Base-by-base conservation (phyloP, 805 yeast species). In the Clavispora asparagi region DNA sequence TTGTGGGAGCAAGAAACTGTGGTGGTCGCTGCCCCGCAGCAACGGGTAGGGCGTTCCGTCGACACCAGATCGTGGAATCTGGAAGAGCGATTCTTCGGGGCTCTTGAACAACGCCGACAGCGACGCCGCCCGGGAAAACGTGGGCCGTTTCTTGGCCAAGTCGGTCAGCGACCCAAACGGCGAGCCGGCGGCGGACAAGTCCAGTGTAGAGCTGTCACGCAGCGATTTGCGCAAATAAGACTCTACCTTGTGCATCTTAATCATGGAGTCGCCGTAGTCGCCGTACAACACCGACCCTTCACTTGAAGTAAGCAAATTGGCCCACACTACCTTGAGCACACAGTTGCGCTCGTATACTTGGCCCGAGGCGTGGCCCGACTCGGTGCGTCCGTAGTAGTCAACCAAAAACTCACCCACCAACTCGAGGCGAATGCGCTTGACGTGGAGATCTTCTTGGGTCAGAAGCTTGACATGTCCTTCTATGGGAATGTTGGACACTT, bases 401-500 rank as follows among this genome's bases (percentile, higher is more conserved):
- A 75, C 58, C 31, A 64, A 60, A 55, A 67, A 70, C 40, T 71
- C 76, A 1, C 82, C 82, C 1, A 59, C 54, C 16, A 78, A 55
- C 14, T 59, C 58, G 39, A 78, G 59, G n/a, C 62, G 56, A 38
- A 78, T 59, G 36, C 58, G 57, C 39, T 63, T 67, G 25, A 76
- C 63, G 43, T 68, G 72, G 35, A 69, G 62, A 39, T 70, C 71
- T 38, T 71, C 72, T 7, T 74, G 73, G 3, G 76, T 57, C 19
- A 76, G 63, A 36, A 77, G 59, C 40, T 76, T 78, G 40, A 78
- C 72, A 42, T 65, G 67, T 0, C 83, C 83, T 23, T 67, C 70
- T 25, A 78, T 51, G 7, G 69, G 62, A 1, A 75, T 59, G 6
- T 70, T 59, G 7, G 73, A 74, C 39, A 76, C 65, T 49, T 77